A percentile compares a stretch with the other conserved stretches of the same genome.
phyloP scores from a whole-genome alignment of 2,329 filamentous ascomycete genomes.

The Piedraia hortae region DNA sequence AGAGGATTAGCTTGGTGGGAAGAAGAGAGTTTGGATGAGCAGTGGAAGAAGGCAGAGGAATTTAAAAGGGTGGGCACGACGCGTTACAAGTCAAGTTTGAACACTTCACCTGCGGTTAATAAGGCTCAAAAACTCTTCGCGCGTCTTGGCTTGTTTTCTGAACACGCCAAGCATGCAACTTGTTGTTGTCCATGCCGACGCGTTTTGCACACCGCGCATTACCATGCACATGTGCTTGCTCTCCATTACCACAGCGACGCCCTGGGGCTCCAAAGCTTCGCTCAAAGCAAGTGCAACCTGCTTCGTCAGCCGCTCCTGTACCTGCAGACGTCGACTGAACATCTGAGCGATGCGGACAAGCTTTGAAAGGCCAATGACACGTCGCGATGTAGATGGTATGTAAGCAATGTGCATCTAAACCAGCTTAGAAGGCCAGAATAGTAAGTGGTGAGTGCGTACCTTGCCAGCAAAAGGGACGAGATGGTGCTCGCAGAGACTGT shows the following conservation, averaged over 20 bases:
- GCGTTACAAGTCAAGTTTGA: too few relatives aligned
- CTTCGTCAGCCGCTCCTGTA: constrained; percentile 87
- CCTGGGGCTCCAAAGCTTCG: constrained; percentile 76
- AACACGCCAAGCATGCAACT: constrained; percentile 96
- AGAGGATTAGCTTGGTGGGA: too few relatives aligned
- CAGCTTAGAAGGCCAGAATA: constrained; percentile 1
- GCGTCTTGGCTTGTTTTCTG: constrained; percentile 70
- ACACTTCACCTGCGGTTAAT: constrained; percentile 8
- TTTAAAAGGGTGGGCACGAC: too few relatives aligned
- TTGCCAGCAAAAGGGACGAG: constrained; percentile 90
- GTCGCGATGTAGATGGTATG: constrained; percentile 67
- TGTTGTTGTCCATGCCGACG: constrained; percentile 61
- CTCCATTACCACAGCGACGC: constrained; percentile 93
- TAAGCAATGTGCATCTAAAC: constrained; percentile 95
- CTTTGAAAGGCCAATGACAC: constrained; percentile 87
- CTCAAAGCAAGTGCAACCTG: constrained; percentile 86
- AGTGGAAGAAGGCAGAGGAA: too few relatives aligned
- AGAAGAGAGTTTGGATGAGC: too few relatives aligned
- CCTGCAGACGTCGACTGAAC: constrained; percentile 79
- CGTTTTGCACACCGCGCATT: constrained; percentile 94
- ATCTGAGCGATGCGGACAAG: constrained; percentile 88
- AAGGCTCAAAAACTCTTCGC: constrained; percentile 83
- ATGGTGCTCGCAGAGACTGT: constrained; percentile 88
- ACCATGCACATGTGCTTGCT: constrained; percentile 95
- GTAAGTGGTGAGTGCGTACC: constrained; percentile 21